Evolutionary conservation across 129 eudicot genomes (phyloP), one percentile per base, ranked within the genome.

Genomic region (Helianthus tuberosus): DNA sequence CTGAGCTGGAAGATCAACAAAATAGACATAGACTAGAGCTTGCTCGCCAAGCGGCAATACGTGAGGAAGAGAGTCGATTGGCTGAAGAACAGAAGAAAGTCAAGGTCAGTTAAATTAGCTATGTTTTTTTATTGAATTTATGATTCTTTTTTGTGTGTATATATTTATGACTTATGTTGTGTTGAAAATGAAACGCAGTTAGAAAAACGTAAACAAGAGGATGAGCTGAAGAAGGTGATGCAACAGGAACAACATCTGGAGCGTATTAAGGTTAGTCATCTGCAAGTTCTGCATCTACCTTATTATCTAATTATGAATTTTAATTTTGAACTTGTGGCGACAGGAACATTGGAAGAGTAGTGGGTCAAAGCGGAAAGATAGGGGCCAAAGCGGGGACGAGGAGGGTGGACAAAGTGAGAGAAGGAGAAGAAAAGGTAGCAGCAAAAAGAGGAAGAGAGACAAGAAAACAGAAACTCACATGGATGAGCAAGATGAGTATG

Each of bases 341-440:
- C 75, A 93, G 98, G 98, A 90, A 69, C 85, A 86, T 83, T 88
- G 96, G 97, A 93, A 88, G 91, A 91, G 94, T 69, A 80, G 83
- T 20, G 85, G 75, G 39, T 80, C 91, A 17, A 93, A 93, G 84
- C 81, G 98, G 36, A 93, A 88, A 76, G 97, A 93, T 57, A 93
- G 95, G 75, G 55, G 73, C 59, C 96, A 80, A 35, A 70, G 55
- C 32, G 98, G 91, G 57, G 96, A 88, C 12, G 98, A 93, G 54
- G 96, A 90, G 11, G 96, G 90, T 58, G 97, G 80, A 69, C 80
- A 74, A n/a, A 67, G 89, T 13, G 96, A 88, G 64, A 90, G 76
- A 74, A 93, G 87, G 86, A 93, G 91, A 84, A 84, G 89, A 66
- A 88, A 81, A 81, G 49, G 78, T 17, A 86, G 96, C 52, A 87